Base-by-base conservation (phyloP, 192 early-diverging fungal species). In the Endogone sp. region DNA sequence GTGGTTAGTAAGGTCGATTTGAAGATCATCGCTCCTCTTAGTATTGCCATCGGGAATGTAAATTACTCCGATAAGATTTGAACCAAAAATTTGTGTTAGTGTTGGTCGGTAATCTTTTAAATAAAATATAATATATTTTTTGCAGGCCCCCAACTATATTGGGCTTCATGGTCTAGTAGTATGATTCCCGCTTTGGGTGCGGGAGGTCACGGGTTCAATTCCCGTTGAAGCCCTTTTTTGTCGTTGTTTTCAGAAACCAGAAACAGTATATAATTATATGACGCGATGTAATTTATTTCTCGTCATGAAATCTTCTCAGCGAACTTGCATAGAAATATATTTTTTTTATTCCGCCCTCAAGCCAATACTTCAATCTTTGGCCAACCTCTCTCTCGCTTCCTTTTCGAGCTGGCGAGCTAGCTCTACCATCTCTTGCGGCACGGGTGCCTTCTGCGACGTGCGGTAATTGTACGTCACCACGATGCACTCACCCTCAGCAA, bases 131-230 rank as follows among this genome's bases (percentile, higher is more conserved):
- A 11, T 49, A 0, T 11, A 1, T 49, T 49, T 49, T 49, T 49
- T 49, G 6, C 9, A 49, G 37, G 6, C 16, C 16, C 6, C 9
- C 37, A 49, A 56, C 23, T 26, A 60, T 29, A n/a, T 2, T 10
- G 13, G 71, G 70, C 68, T 72, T 60, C 67, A 70, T 75, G 73
- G 74, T 75, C 74, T 75, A 75, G 74, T 75, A 68, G 74, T 75
- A 75, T 75, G 74, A 75, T 75, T 75, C 74, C 72, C 69, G 60
- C 70, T 75, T 75, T 76, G 74, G 74, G 74, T 75, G 70, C 60
- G 69, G 72, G 74, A 75, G 74, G 74, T 75, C 74, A 55, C 72
- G 74, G 73, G 74, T 75, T 75, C 74, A 69, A 75, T 75, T 75
- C 74, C 73, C 74, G 74, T 55, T 57, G 60, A 75, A 73, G 67